These are phyloP conservation scores for Colletotrichum sp. DNA, from an alignment of 2,329 filamentous ascomycete species.

Conservation along the genomic window DNA sequence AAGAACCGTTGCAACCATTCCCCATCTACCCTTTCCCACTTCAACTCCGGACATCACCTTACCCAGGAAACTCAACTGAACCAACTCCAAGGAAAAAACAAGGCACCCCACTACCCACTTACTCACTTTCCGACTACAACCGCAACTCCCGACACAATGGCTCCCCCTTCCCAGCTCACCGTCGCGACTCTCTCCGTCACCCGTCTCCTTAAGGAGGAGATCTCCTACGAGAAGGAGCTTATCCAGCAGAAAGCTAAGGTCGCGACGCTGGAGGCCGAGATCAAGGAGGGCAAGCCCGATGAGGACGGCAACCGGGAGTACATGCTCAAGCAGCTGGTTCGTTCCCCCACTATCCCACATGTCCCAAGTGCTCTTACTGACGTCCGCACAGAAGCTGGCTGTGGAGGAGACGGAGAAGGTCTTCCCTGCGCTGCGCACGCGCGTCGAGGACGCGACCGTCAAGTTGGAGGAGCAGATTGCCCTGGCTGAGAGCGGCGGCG, in stretches of 20 bases:
- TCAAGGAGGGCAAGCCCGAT: slow-evolving; percentile 51
- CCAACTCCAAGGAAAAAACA: background rate
- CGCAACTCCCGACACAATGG: slow-evolving; percentile 58
- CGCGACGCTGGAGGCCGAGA: slow-evolving; percentile 68
- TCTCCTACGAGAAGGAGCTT: slow-evolving; percentile 88
- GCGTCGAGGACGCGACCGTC: slow-evolving; percentile 73
- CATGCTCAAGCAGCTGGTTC: slow-evolving; percentile 85
- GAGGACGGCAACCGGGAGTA: slow-evolving; percentile 79
- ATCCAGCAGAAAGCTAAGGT: slow-evolving; percentile 76
- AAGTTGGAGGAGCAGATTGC: slow-evolving; percentile 81
- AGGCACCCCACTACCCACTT: background rate
- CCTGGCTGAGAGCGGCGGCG: slow-evolving; percentile 55
- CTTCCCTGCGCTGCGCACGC: slow-evolving; percentile 73
- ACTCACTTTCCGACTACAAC: background rate
- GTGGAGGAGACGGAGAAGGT: slow-evolving; percentile 88
- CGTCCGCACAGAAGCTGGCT: slow-evolving; percentile 67
- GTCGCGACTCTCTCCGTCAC: slow-evolving; percentile 82
- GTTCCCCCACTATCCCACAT: slow-evolving; percentile 23
- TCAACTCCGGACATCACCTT: background rate
- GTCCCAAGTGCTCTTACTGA: background rate
- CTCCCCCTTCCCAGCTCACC: slow-evolving; percentile 75
- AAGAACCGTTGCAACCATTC: background rate
- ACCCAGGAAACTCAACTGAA: background rate
- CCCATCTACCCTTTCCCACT: background rate
- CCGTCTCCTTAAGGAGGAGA: slow-evolving; percentile 90